Base-by-base conservation (phyloP, 176 grass and related monocot genomes). In the Luzula sylvatica region DNA sequence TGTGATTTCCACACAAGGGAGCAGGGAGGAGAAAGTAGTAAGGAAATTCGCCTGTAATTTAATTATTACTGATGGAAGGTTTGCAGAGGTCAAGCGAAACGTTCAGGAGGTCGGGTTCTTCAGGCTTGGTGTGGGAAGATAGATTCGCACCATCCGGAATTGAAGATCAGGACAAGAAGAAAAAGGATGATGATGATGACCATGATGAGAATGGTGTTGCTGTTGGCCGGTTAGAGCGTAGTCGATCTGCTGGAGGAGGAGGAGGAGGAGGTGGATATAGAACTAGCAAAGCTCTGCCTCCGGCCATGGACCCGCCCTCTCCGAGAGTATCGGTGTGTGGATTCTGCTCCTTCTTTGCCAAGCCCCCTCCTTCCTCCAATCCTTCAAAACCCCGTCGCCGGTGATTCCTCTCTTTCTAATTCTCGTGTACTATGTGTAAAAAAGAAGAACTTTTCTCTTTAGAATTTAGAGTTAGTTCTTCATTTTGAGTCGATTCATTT, bases 21-120 rank as follows among this genome's bases (percentile, higher is more conserved):
- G n/a, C 2, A 48, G 38, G 29, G 20, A 45, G 3, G 1, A 23
- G 44, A 26, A 11, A 56, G 15, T 8, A 5, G 5, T 16, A n/a
- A 56, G 46, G 29, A 50, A 40, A 15, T 26, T 3, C 43, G 32
- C 2, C 44, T 39, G 5, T 9, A 3, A 14, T 7, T 39, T 18
- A 39, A 20, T 2, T 35, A 52, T 48, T 16, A 11, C 2, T 35
- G 40, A 88, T 89, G 86, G 87, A 75, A n/a, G 82, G 67, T 20
- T 60, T 94, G 69, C 87, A 87, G 75, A 67, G 87, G 9, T 94
- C 87, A 8, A 87, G 58, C 62, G 81, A 81, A 67, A 94, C 87
- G 56, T 94, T 82, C 65, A 78, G 87, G 71, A 75, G 87, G 70
- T 87, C 82, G 11, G 87, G 87, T 21, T 94, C 82, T 16, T 94